Evolutionary conservation across 2,329 filamentous ascomycete species (phyloP).

Genomic region (Colletotrichum aenigma): DNA sequence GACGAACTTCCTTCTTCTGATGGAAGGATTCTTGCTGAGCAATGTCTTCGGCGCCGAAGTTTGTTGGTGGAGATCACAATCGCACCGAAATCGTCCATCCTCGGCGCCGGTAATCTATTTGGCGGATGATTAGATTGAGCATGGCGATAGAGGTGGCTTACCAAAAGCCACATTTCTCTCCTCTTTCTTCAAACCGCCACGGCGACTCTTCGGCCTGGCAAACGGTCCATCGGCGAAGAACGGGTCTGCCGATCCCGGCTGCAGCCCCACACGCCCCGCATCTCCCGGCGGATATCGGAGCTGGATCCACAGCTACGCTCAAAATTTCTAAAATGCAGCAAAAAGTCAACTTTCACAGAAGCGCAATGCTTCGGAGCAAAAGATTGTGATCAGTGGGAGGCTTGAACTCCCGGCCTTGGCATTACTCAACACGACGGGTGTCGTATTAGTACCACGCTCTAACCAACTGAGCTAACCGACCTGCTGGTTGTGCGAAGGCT

Average conservation of each 20-base stretch:
- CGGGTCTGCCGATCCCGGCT: not conserved
- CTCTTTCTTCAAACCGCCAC: not conserved
- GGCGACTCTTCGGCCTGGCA: not conserved
- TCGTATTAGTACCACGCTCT: conserved; percentile 22
- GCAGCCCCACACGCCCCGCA: not conserved
- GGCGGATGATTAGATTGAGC: not conserved
- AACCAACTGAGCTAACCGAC: conserved; percentile 22
- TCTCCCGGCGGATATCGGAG: not conserved
- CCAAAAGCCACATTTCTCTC: not conserved
- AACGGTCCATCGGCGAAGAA: not conserved
- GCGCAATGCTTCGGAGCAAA: not conserved
- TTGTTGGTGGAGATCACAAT: not conserved
- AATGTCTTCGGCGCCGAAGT: not conserved
- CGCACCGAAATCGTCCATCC: not conserved
- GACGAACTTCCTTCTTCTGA: not conserved
- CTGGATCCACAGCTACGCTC: not conserved
- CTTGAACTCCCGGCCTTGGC: conserved; percentile 21
- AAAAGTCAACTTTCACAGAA: not conserved
- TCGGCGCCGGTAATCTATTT: not conserved
- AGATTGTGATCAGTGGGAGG: conserved; percentile 13
- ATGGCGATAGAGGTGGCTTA: not conserved
- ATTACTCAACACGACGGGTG: conserved; percentile 1
- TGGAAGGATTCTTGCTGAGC: not conserved
- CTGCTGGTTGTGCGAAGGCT: rapidly evolving
- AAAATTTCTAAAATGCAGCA: not conserved